Conservation (phyloP, 257 asterid genomes). For the Asclepias syriaca region DNA sequence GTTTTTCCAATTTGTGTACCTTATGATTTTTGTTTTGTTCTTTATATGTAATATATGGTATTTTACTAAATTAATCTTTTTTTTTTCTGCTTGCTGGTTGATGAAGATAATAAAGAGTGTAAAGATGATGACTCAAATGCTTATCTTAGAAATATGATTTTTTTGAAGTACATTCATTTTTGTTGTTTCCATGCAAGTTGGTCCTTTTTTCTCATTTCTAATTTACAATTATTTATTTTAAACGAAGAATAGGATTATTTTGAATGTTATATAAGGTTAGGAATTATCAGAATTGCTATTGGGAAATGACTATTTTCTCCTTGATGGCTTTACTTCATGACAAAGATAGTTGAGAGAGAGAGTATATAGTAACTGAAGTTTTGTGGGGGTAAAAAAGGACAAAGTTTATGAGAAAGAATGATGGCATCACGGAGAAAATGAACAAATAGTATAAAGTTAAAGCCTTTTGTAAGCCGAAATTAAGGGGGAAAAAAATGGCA, state of each 20-base stretch:
- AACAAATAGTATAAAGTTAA: conserved; percentile 4
- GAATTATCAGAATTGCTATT: too few species aligned
- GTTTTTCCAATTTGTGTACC: too few species aligned
- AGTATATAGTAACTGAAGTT: neutral
- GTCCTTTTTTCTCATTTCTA: neutral
- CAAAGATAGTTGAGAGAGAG: neutral
- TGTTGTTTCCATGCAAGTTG: neutral
- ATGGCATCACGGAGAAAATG: conserved; percentile 9
- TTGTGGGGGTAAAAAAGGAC: neutral
- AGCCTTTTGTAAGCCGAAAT: conserved; percentile 22
- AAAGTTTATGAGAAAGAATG: neutral
- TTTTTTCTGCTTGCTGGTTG: too few species aligned
- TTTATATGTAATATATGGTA: too few species aligned
- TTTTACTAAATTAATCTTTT: too few species aligned
- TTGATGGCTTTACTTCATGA: neutral
- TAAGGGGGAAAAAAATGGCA: conserved; percentile 12
- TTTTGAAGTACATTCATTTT: neutral
- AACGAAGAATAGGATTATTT: too few species aligned
- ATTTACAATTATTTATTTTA: neutral
- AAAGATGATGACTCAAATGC: neutral
- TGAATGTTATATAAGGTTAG: too few species aligned
- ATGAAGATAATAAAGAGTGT: neutral
- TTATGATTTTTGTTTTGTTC: too few species aligned
- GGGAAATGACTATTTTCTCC: neutral
- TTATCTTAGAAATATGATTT: neutral